Percentiles rank a stretch among this genome's conserved stretches.
Evolutionary conservation across 192 early-diverging fungal species (phyloP).

Genomic region (Umbelopsis vinacea): DNA sequence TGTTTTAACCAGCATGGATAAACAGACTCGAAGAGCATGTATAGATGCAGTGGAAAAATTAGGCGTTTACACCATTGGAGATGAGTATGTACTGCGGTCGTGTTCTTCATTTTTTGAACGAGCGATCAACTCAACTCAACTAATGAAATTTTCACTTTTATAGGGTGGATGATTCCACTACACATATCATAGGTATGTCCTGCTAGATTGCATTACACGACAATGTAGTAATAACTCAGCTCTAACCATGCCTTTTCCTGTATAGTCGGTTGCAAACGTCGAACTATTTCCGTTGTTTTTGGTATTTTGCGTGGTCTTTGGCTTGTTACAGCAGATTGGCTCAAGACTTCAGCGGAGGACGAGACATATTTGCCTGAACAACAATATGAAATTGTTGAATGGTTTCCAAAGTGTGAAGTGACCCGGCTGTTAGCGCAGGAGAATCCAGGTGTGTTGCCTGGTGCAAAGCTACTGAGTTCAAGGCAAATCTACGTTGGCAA

Average conservation of each 20-base stretch:
- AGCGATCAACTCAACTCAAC: neutral
- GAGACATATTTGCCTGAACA: neutral
- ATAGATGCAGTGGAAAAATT: neutral
- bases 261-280: conserved; percentile 12
- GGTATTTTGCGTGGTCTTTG: conserved; percentile 8
- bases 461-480: neutral
- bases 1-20: conserved; percentile 18
- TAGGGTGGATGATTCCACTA: conserved; percentile 30
- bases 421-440: neutral
- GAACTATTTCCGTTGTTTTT: conserved; percentile 1
- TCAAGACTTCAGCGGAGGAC: neutral
- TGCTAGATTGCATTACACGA: too few species aligned
- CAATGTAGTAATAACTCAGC: too few species aligned
- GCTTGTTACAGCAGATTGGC: conserved; percentile 9
- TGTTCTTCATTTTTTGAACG: neutral
- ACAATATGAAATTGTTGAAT: neutral
- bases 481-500: conserved; percentile 4
- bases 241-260: neutral
- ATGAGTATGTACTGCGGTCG: neutral
- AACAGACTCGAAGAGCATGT: neutral
- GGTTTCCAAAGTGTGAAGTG: neutral
- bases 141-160: neutral
- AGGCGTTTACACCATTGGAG: neutral
- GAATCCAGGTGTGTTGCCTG: neutral
- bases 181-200: conserved; percentile 30